Base-by-base conservation (phyloP, 768 basidiomycete genomes). In the Auricularia heimuer region DNA sequence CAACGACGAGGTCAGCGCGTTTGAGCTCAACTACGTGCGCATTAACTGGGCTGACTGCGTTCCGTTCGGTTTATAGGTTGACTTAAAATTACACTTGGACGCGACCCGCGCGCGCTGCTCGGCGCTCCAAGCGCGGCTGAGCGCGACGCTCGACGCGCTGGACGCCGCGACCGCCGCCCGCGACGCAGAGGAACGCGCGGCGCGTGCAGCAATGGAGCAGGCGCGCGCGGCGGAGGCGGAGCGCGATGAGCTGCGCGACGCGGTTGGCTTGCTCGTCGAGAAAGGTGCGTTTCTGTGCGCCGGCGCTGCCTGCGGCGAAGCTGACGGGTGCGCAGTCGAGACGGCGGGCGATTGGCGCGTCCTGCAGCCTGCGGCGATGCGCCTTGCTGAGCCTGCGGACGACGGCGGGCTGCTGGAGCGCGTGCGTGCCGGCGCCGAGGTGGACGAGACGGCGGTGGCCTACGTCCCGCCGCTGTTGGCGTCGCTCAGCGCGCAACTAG, bases 221-320 rank as follows among this genome's bases (percentile, higher is more conserved):
- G 70, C 72, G 3, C 73, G 71, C 39, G 67, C 67, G 1, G 71
- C 76, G 4, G 81, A 85, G 71, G 69, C 70, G 2, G 83, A 87
- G 67, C 75, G 73, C 64, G 82, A 86, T 69, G 82, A 84, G 63
- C 69, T 86, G 69, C 77, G 80, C 67, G 82, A 84, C 54, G 82
- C 80, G 4, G 82, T 87, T 1, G 68, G 77, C 61, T 71, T 79
- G 63, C 70, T 87, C 54, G 78, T 84, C 18, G 78, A 84, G 71
- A 85, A 83, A 83, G 82, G 86, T 86, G 68, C 47, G 82, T 39
- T 12, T 24, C 75, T 21, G 24, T n/a, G 44, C 36, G 21, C 10
- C 47, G 4, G 21, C 7, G 39, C 6, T 51, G 7, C 11, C 1
- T 11, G 7, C 4, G 14, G 4, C 4, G 16, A 51, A 6, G 18